These are phyloP conservation scores for Neoboletus magnificus DNA, from an alignment of 768 basidiomycete species.

Conservation along the genomic window DNA sequence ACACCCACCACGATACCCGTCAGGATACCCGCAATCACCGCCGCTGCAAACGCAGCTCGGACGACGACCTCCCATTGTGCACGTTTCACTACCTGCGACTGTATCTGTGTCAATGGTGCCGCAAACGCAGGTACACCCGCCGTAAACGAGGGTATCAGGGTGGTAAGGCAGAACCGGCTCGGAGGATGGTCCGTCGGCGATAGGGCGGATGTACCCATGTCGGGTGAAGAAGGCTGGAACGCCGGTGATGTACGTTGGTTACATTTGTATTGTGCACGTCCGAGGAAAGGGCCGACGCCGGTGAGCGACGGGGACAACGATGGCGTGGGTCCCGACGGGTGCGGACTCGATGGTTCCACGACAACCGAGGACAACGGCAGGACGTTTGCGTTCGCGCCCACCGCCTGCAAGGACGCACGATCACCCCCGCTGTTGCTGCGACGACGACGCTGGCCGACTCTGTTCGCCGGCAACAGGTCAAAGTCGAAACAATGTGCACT, in stretches of 20 bases:
- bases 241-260: slow-evolving; percentile 13
- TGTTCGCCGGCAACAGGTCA: slow-evolving; percentile 20
- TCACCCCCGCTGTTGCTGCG: background rate
- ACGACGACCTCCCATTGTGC: slow-evolving; percentile 85
- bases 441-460: background rate
- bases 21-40: slow-evolving; percentile 36
- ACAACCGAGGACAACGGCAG: background rate
- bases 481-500: slow-evolving; percentile 27
- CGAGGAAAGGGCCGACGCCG: slow-evolving; percentile 10
- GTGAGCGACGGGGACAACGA: background rate
- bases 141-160: slow-evolving; percentile 30
- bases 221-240: background rate
- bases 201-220: background rate
- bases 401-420: background rate
- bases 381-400: too few species aligned
- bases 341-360: background rate
- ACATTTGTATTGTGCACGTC: slow-evolving; percentile 32
- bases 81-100: slow-evolving; percentile 68
- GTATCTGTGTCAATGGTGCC: slow-evolving; percentile 62
- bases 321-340: background rate
- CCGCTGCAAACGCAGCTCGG: slow-evolving; percentile 49
- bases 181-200: background rate
- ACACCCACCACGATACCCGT: slow-evolving; percentile 28
- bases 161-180: slow-evolving; percentile 3
- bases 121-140: slow-evolving; percentile 65